Base-by-base conservation (phyloP, 495 filamentous ascomycete genomes). In the Amphirosellinia nigrospora region DNA sequence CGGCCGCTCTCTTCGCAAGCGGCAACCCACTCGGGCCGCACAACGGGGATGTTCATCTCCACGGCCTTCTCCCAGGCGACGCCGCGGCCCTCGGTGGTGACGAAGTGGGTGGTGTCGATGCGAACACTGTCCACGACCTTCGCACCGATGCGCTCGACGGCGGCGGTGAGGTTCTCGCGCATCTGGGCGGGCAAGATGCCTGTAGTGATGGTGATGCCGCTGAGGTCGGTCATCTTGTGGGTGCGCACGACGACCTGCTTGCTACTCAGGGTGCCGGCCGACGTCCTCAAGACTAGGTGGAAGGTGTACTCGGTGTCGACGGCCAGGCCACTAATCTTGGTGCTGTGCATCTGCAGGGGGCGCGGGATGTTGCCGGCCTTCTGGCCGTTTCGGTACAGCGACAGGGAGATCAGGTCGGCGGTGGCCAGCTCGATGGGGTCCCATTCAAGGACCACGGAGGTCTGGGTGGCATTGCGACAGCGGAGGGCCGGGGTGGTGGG, bases 191-290 rank as follows among this genome's bases (percentile, higher is more conserved):
- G 92, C 70, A 99, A 85, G 68, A 97, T 87, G 23, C 96, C 96
- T 6, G 94, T 91, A 15, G 94, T 98, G 66, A 99, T 92, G 13
- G 96, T 98, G 78, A 99, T 96, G 58, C 96, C 96, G 64, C 90
- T 93, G 58, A 99, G 84, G 80, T 99, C 96, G 34, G 96, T 98
- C 96, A 98, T 98, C 85, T 98, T 97, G 82, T 98, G 96, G 52
- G 96, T 99, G 71, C 89, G 89, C 58, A 97, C 93, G 9, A 87
- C 87, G 64, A 99, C 84, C 77, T 92, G 93, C 77, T 97, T 92
- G 72, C 91, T 94, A 59, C 87, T 84, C 72, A 89, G 93, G 28
- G 92, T 95, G 36, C 96, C 95, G n/a, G 96, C 96, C 30, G 88
- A 91, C 0, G 96, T 98, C 72, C 93, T 87, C 77, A 99, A 82